Percentiles rank a stretch among this genome's conserved stretches.
These are phyloP conservation scores for Tetrapyrgos nigripes DNA, from an alignment of 1,284 basidiomycete genomes.

Conservation along the genomic window DNA sequence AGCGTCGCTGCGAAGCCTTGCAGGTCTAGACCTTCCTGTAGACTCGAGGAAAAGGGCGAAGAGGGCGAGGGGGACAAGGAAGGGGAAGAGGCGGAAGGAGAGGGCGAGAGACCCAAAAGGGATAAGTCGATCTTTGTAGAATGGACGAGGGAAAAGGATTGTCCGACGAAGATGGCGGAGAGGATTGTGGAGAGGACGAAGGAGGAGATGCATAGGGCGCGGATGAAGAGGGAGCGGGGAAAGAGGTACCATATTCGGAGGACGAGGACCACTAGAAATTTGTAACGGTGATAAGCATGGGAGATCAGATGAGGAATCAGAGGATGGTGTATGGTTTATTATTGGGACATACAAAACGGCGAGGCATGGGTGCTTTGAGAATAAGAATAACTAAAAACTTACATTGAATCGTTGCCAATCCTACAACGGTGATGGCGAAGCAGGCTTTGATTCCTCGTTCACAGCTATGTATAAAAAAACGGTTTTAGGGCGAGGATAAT, in stretches of 20 bases:
- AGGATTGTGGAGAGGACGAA: neutral
- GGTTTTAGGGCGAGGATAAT: neutral
- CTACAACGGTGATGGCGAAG: neutral
- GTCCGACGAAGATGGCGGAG: neutral
- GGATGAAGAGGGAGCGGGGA: neutral
- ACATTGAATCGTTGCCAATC: neutral
- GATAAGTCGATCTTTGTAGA: neutral
- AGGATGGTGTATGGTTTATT: no score
- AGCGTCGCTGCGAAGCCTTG: no score
- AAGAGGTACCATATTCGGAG: slow-evolving; percentile 9
- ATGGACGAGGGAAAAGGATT: neutral
- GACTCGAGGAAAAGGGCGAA: no score
- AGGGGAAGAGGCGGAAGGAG: no score
- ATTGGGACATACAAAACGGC: neutral
- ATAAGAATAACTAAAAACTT: neutral
- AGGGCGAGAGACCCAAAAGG: no score
- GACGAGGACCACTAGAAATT: neutral
- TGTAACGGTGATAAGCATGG: neutral
- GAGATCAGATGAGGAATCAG: no score
- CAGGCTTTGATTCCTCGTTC: neutral
- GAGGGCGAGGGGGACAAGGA: no score
- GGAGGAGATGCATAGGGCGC: neutral
- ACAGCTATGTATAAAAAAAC: neutral
- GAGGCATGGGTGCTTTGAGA: neutral
- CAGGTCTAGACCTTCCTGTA: no score